phyloP scores from a whole-genome alignment of 2,329 filamentous ascomycete species.

The Claviceps sp. region DNA sequence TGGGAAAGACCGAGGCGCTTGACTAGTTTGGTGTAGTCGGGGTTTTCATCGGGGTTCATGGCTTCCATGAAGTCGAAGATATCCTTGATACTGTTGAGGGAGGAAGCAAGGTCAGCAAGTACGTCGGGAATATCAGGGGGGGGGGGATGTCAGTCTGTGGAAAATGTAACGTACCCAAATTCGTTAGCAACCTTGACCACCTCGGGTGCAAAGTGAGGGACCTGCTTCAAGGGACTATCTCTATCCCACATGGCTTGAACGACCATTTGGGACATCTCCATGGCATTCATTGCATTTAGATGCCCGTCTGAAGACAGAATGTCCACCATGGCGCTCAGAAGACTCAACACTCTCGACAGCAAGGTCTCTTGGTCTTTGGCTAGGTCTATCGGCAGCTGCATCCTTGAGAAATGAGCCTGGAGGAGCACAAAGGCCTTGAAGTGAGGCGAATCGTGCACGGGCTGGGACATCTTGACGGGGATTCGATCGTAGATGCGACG shows the following conservation, averaged over 20 bases:
- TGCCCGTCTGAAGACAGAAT: conserved; percentile 92
- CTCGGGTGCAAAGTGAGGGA: conserved; percentile 81
- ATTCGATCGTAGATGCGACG: conserved; percentile 88
- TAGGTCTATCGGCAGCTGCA: conserved; percentile 91
- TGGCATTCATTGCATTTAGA: conserved; percentile 92
- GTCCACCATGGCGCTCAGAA: conserved; percentile 86
- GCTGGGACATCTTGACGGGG: conserved; percentile 87
- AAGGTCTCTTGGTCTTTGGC: conserved; percentile 92
- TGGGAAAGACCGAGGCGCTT: conserved; percentile 68
- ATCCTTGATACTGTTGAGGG: conserved; percentile 58
- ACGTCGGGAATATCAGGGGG: not conserved
- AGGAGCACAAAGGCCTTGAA: conserved; percentile 98
- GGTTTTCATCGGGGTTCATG: conserved; percentile 91
- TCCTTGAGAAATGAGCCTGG: conserved; percentile 92
- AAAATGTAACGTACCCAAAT: conserved; percentile 45
- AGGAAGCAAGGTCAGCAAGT: conserved; percentile 16
- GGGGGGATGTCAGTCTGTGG: not conserved
- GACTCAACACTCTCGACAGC: conserved; percentile 68
- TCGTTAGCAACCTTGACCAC: conserved; percentile 72
- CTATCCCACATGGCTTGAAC: conserved; percentile 99
- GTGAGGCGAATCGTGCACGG: conserved; percentile 81
- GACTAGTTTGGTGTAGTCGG: conserved; percentile 64
- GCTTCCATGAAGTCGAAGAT: conserved; percentile 97
- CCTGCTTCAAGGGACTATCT: conserved; percentile 92
- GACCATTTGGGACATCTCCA: conserved; percentile 99